These are phyloP conservation scores for Xerocomus spinulosus DNA, from an alignment of 768 basidiomycete genomes.

Conservation along the genomic window DNA sequence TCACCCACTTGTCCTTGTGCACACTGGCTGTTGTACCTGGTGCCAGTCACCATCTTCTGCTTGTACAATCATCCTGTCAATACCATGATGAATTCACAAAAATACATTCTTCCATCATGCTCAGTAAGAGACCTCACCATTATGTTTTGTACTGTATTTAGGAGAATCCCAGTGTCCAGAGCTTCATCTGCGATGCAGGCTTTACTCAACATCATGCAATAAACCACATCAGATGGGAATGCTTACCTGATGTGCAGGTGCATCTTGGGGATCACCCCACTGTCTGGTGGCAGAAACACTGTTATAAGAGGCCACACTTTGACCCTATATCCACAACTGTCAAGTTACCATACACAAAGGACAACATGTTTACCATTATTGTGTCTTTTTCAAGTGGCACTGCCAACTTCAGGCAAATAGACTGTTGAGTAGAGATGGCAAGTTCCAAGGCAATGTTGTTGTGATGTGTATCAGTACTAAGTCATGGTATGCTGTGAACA, in stretches of 20 bases:
- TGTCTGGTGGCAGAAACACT: not conserved
- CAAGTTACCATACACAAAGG: not conserved
- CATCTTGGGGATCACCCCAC: not conserved
- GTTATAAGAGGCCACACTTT: not conserved
- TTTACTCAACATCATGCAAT: not conserved
- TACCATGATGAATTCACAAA: too few relatives aligned
- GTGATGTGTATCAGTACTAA: not conserved
- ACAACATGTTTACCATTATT: not conserved
- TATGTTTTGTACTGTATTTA: not conserved
- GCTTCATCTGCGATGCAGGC: not conserved
- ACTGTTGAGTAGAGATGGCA: not conserved
- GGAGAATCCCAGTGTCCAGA: not conserved
- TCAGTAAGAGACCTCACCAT: not conserved
- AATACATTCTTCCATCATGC: too few relatives aligned
- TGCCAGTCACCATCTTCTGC: too few relatives aligned
- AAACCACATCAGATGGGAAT: not conserved
- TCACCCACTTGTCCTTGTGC: too few relatives aligned
- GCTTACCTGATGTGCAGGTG: not conserved
- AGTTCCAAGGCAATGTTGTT: not conserved
- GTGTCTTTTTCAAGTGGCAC: not conserved
- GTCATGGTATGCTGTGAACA: not conserved
- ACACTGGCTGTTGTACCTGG: too few relatives aligned
- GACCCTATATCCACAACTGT: not conserved
- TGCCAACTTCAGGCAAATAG: not conserved
- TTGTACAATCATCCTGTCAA: too few relatives aligned